Evolutionary conservation across 305 asterid genomes (phyloP).

Genomic region (Plantago lanceolata): DNA sequence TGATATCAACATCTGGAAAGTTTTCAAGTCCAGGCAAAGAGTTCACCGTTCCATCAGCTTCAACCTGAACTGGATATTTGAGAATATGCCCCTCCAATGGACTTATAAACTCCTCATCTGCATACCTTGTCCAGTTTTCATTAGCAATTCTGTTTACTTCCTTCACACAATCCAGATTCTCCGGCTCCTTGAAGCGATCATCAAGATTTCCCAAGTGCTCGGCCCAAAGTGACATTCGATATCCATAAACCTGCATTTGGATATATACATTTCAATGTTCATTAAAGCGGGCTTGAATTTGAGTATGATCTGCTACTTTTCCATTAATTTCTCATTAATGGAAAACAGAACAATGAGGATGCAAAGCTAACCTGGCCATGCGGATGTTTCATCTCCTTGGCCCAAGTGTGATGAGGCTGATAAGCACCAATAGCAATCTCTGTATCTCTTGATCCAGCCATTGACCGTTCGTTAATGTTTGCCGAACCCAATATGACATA

Average conservation of each 20-base stretch:
- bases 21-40: slow-evolving; percentile 56
- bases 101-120: slow-evolving; percentile 43
- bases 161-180: slow-evolving; percentile 72
- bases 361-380: slow-evolving; percentile 64
- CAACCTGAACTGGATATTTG: slow-evolving; percentile 79
- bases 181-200: slow-evolving; percentile 70
- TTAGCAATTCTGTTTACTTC: slow-evolving; percentile 68
- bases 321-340: too few relatives aligned
- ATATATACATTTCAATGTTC: background rate
- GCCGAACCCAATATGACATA: slow-evolving; percentile 83
- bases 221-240: slow-evolving; percentile 95
- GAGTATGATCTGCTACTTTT: too few relatives aligned
- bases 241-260: slow-evolving; percentile 58
- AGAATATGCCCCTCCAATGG: slow-evolving; percentile 84
- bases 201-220: slow-evolving; percentile 89
- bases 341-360: too few relatives aligned
- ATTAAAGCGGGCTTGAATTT: too few relatives aligned
- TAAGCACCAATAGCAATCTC: slow-evolving; percentile 99
- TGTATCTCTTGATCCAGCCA: slow-evolving; percentile 88
- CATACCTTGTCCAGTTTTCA: slow-evolving; percentile 71
- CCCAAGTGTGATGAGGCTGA: slow-evolving; percentile 90
- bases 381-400: slow-evolving; percentile 56
- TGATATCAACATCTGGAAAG: slow-evolving; percentile 91
- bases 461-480: slow-evolving; percentile 82
- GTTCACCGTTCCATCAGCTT: slow-evolving; percentile 65